Evolutionary conservation across 768 basidiomycete genomes (phyloP).

Genomic region (Boletus reticuloceps): DNA sequence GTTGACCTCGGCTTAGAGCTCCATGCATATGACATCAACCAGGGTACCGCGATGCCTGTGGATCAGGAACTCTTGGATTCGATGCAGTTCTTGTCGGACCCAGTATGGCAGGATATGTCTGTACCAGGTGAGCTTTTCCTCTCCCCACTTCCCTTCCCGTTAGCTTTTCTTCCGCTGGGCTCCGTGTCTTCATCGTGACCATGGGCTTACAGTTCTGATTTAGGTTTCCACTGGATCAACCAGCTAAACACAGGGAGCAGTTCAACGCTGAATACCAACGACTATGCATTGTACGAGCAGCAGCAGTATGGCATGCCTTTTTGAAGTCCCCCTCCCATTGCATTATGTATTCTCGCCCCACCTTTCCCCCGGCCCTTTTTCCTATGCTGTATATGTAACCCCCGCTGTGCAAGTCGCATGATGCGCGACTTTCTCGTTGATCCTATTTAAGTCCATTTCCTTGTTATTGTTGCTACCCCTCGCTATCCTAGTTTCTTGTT

Average conservation of each 20-base stretch:
- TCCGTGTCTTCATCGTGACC: background rate
- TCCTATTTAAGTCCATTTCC: background rate
- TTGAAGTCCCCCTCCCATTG: background rate
- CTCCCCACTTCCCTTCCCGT: no score
- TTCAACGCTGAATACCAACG: constrained; percentile 21
- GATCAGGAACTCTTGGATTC: constrained; percentile 61
- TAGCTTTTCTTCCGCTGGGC: background rate
- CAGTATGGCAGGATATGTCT: constrained; percentile 54
- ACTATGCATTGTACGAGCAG: constrained; percentile 27
- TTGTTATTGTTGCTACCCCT: no score
- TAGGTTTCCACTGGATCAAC: constrained; percentile 38
- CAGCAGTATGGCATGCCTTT: constrained; percentile 14
- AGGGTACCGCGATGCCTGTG: constrained; percentile 47
- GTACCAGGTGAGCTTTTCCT: constrained; percentile 46
- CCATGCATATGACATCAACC: constrained; percentile 42
- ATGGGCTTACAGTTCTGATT: background rate
- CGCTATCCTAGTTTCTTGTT: background rate
- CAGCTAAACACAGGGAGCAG: constrained; percentile 22
- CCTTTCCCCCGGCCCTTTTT: background rate
- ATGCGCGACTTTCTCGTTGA: background rate
- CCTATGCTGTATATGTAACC: background rate
- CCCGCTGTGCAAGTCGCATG: background rate
- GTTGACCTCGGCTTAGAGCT: constrained; percentile 8
- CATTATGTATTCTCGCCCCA: background rate
- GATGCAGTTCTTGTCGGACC: constrained; percentile 56